These are phyloP conservation scores for Globisporangium paddicum DNA, from an alignment of 352 stramenopile species.

Conservation along the genomic window DNA sequence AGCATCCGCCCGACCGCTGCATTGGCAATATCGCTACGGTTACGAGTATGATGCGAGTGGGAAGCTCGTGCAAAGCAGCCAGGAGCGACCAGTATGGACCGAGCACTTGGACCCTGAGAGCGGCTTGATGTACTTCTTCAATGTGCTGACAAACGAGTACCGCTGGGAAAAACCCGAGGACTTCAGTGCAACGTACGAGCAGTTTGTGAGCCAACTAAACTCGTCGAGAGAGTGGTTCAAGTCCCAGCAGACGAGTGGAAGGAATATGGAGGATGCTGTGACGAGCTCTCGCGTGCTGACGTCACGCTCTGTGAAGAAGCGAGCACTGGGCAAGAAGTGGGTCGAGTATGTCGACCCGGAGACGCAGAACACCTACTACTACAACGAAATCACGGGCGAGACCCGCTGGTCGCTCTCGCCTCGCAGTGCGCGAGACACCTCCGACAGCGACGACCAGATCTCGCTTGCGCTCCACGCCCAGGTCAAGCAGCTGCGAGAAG, in stretches of 20 bases:
- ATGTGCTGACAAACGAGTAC: constrained; percentile 69
- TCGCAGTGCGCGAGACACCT: constrained; percentile 50
- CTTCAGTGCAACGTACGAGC: constrained; percentile 52
- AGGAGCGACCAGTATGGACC: constrained; percentile 53
- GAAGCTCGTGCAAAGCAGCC: constrained; percentile 25
- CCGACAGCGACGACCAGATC: constrained; percentile 50
- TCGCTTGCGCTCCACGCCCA: constrained; percentile 49
- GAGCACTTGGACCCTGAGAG: constrained; percentile 47
- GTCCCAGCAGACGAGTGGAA: constrained; percentile 14
- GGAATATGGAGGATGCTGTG: background rate
- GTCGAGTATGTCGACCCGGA: constrained; percentile 76
- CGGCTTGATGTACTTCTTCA: constrained; percentile 60
- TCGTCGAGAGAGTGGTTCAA: constrained; percentile 69
- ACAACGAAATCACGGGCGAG: constrained; percentile 88
- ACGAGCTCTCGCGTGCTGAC: constrained; percentile 19
- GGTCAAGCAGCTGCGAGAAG: constrained; percentile 43
- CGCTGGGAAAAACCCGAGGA: constrained; percentile 71
- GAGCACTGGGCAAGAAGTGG: constrained; percentile 70
- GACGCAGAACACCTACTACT: constrained; percentile 87
- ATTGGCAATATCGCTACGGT: constrained; percentile 77
- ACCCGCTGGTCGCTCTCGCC: constrained; percentile 81
- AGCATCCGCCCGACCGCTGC: constrained; percentile 27
- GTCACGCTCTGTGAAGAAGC: constrained; percentile 27
- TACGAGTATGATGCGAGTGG: constrained; percentile 49
- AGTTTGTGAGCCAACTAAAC: constrained; percentile 33